Conservation (phyloP, 2,329 filamentous ascomycete genomes). For the Fusarium phyllophilum region DNA sequence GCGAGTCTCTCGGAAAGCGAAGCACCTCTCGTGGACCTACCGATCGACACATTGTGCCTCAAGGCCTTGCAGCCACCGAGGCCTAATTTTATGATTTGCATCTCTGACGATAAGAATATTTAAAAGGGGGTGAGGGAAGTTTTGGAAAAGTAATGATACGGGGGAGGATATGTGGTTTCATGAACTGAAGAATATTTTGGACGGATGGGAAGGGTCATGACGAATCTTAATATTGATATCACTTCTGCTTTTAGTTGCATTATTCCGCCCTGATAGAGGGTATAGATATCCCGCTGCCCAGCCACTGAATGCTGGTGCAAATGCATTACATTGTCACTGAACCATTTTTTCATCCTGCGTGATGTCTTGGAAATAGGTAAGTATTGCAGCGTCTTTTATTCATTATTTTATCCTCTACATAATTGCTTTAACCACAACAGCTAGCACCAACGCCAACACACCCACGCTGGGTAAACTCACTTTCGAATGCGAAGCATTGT, state of each 20-base stretch:
- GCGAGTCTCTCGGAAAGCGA: conserved; percentile 48
- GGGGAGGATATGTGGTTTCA: not conserved
- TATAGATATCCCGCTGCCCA: conserved; percentile 38
- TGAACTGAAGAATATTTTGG: conserved; percentile 6
- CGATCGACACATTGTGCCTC: conserved; percentile 40
- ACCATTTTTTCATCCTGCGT: not conserved
- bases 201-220: conserved; percentile 1
- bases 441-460: conserved; percentile 10
- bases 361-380: not conserved
- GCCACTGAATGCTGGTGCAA: conserved; percentile 1
- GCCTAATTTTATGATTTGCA: conserved; percentile 23
- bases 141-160: conserved; percentile 4
- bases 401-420: conserved; percentile 1
- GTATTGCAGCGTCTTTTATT: not conserved
- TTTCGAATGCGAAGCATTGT: conserved; percentile 28
- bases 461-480: not conserved
- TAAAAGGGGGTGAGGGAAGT: not conserved
- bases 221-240: conserved; percentile 20
- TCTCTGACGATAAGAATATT: not conserved
- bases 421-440: not conserved
- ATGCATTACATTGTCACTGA: conserved; percentile 1
- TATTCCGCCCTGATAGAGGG: conserved; percentile 24
- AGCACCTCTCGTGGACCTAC: conserved; percentile 36
- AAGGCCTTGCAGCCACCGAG: conserved; percentile 43
- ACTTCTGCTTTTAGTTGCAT: conserved; percentile 26